These are phyloP conservation scores for Debaryomyces sp. DNA, from an alignment of 1,139 yeast genomes.

Conservation along the genomic window DNA sequence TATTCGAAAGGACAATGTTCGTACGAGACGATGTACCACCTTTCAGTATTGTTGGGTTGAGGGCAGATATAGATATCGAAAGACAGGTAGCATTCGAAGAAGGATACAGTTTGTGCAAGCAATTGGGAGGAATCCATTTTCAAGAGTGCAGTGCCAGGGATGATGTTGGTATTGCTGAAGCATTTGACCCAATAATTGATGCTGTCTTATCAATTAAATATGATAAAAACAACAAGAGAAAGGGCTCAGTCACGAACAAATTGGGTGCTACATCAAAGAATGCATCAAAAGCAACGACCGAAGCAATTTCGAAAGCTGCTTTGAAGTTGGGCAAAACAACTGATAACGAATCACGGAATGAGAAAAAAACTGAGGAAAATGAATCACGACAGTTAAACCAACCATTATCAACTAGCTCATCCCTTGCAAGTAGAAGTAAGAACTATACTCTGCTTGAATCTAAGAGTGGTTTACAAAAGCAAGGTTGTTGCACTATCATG, in stretches of 20 bases:
- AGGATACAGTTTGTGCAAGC: conserved; percentile 29
- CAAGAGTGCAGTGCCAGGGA: conserved; percentile 32
- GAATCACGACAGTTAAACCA: not conserved
- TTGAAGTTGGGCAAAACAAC: not conserved
- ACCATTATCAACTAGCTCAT: not conserved
- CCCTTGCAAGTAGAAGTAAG: not conserved
- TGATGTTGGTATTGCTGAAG: conserved; percentile 27
- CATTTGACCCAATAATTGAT: conserved; percentile 31
- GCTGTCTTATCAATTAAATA: conserved; percentile 6
- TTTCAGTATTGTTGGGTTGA: conserved; percentile 35
- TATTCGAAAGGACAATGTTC: conserved; percentile 23
- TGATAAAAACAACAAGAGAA: not conserved
- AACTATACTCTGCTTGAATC: not conserved
- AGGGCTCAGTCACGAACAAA: not conserved
- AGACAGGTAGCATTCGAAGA: conserved; percentile 33
- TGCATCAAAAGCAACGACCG: not conserved
- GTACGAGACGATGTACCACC: conserved; percentile 30
- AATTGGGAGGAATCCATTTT: conserved; percentile 31
- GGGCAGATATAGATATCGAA: conserved; percentile 27
- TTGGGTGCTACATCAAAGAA: not conserved
- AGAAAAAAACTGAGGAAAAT: not conserved
- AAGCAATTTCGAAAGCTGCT: not conserved
- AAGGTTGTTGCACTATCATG: not conserved
- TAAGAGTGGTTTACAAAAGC: not conserved
- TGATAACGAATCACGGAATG: not conserved